Evolutionary conservation across 257 asterid species (phyloP).

Genomic region (Solanum pinnatisectum): DNA sequence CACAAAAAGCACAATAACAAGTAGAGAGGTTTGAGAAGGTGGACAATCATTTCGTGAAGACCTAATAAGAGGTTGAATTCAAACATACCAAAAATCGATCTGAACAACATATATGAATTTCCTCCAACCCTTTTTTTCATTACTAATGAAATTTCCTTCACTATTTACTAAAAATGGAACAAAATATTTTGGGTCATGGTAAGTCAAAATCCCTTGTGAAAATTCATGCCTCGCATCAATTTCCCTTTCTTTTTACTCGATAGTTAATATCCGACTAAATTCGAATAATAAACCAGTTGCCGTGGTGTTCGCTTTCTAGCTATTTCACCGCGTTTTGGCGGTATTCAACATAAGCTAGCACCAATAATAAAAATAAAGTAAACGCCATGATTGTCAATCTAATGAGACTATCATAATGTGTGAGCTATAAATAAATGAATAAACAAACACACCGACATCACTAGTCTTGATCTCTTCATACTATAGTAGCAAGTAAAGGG

Average conservation of each 20-base stretch:
- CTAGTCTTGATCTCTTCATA: neutral
- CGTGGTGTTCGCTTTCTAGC: neutral
- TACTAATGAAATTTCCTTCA: neutral
- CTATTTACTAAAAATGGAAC: too few species aligned
- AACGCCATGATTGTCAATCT: neutral
- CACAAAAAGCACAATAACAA: neutral
- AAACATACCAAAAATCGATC: too few species aligned
- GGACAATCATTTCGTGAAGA: too few species aligned
- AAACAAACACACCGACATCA: neutral
- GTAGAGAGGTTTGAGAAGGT: neutral
- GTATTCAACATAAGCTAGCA: neutral
- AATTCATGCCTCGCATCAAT: neutral
- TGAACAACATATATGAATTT: too few species aligned
- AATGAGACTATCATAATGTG: neutral
- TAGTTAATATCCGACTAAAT: neutral
- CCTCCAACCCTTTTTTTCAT: too few species aligned
- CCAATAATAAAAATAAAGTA: neutral
- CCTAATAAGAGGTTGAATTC: too few species aligned
- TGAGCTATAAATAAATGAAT: neutral
- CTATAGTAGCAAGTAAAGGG: neutral
- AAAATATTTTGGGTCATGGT: rapidly evolving
- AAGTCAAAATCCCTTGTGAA: neutral
- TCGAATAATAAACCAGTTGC: neutral
- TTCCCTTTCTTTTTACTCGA: rapidly evolving
- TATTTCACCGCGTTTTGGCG: neutral